Percentiles rank a stretch among this genome's conserved stretches.
These are phyloP conservation scores for Solanum sitiens DNA, from an alignment of 257 asterid species.

Conservation along the genomic window DNA sequence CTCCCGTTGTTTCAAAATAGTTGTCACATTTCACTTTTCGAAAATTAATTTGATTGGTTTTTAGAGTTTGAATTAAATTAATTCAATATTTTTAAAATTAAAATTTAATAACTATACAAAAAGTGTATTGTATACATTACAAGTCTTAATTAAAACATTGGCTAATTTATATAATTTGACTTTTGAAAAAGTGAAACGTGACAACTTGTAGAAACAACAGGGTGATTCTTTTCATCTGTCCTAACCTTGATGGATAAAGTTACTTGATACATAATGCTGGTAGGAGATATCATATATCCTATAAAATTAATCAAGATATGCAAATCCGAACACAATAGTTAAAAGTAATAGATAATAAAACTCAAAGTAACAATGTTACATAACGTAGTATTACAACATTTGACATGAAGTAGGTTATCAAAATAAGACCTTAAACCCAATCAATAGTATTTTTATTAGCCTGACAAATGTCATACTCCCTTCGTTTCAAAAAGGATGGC, in stretches of 20 bases:
- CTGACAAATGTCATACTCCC: neutral
- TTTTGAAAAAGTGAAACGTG: neutral
- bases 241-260: too few relatives aligned
- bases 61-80: neutral
- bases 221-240: too few relatives aligned
- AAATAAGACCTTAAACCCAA: neutral
- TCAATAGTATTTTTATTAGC: neutral
- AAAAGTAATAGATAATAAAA: neutral
- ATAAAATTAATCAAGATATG: too few relatives aligned
- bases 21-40: rapidly evolving
- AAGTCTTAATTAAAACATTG: neutral
- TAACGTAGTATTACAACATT: neutral
- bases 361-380: neutral
- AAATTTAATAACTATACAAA: neutral
- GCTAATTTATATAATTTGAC: neutral
- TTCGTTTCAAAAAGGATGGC: too few relatives aligned
- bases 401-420: neutral
- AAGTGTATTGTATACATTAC: neutral
- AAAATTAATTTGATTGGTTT: neutral
- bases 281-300: too few relatives aligned
- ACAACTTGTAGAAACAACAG: too few relatives aligned
- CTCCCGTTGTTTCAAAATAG: neutral
- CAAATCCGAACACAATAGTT: too few relatives aligned
- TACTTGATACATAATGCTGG: too few relatives aligned
- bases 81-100: neutral